Evolutionary conservation across 768 basidiomycete species (phyloP).

Genomic region (Pisolithus tinctorius): DNA sequence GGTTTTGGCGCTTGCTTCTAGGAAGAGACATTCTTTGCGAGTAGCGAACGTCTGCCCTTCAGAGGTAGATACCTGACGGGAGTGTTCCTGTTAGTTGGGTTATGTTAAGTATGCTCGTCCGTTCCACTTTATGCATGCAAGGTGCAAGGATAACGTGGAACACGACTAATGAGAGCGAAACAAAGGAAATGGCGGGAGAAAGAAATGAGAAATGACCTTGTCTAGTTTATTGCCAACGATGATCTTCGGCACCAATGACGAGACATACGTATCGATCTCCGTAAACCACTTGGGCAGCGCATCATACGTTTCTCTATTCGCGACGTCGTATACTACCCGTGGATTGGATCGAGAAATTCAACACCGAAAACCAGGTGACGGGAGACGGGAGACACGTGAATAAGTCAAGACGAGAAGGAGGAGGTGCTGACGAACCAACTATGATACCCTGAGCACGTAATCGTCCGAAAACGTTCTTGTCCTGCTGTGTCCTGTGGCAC

Average conservation of each 20-base stretch:
- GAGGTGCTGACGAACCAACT: too few species aligned
- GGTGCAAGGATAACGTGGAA: too few species aligned
- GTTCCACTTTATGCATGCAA: not conserved
- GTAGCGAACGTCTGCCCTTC: slow-evolving; percentile 79
- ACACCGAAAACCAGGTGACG: too few species aligned
- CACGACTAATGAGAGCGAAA: too few species aligned
- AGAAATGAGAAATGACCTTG: not conserved
- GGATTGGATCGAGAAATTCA: too few species aligned
- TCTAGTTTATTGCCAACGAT: slow-evolving; percentile 72
- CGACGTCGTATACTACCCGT: slow-evolving; percentile 26
- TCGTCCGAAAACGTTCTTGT: too few species aligned
- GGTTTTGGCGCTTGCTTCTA: too few species aligned
- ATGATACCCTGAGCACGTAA: too few species aligned
- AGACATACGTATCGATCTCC: slow-evolving; percentile 91
- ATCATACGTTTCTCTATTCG: slow-evolving; percentile 88
- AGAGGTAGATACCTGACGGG: slow-evolving; percentile 72
- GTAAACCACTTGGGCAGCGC: slow-evolving; percentile 89
- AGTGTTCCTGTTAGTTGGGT: slow-evolving; percentile 60
- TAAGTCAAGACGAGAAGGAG: too few species aligned
- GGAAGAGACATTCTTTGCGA: slow-evolving; percentile 77
- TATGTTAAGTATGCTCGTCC: not conserved
- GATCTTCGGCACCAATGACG: slow-evolving; percentile 82
- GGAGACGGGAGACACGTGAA: too few species aligned
- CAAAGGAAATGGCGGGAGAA: not conserved
- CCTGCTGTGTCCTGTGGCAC: too few species aligned